Conservation (phyloP, 306 rosid species). For the Lagenaria siceraria region DNA sequence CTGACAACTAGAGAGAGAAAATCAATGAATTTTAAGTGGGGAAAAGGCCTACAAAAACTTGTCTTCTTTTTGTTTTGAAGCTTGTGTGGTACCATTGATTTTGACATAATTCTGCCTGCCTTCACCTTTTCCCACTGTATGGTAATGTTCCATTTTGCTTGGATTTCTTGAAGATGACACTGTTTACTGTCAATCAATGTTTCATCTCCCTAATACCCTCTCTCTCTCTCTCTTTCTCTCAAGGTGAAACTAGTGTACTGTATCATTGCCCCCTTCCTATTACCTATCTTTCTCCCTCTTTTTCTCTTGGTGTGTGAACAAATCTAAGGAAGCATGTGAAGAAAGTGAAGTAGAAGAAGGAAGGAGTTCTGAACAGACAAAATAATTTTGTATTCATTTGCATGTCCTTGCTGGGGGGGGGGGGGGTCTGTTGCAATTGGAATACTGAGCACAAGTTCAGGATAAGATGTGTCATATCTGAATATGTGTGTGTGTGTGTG, state of each 20-base stretch:
- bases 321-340: not conserved
- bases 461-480: conserved; percentile 10
- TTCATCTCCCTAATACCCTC: not conserved
- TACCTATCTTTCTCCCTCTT: not conserved
- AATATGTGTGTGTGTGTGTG: not conserved
- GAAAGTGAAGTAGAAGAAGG: conserved; percentile 2
- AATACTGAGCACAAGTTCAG: conserved; percentile 1
- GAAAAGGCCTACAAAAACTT: not conserved
- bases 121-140: not conserved
- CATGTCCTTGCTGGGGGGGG: not conserved
- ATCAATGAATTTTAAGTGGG: not conserved
- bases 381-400: conserved; percentile 8
- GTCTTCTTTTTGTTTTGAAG: not conserved
- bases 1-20: not conserved
- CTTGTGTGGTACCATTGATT: conserved; percentile 2
- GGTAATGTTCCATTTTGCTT: conserved; percentile 1
- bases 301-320: not conserved
- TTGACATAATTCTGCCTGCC: conserved; percentile 9
- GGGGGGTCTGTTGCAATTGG: conserved; percentile 5
- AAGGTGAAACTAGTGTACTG: not conserved
- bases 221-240: not conserved
- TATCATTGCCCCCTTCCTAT: not conserved
- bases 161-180: not conserved
- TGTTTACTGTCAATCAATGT: not conserved
- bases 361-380: not conserved